A percentile compares a stretch with the other conserved stretches of the same genome.
These are phyloP conservation scores for Saccharomycopsis selenospora DNA, from an alignment of 805 yeast genomes.

Conservation along the genomic window DNA sequence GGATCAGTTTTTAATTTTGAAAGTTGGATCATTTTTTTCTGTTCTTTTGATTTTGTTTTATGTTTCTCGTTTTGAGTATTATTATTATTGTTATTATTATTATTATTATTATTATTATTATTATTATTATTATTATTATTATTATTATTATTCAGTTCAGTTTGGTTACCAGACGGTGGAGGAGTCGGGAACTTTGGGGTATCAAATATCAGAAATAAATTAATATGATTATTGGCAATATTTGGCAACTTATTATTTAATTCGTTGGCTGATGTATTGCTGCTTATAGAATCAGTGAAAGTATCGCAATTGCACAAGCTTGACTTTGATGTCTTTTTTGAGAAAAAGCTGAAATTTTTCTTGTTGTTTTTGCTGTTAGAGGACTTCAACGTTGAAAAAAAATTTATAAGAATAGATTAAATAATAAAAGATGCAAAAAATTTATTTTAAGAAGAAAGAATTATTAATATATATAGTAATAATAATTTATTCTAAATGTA, in stretches of 20 bases:
- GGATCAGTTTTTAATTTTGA: slow-evolving; percentile 6
- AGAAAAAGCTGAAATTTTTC: slow-evolving; percentile 2
- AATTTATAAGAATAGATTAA: too few species aligned
- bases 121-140: background rate
- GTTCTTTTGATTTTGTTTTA: background rate
- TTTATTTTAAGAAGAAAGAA: too few species aligned
- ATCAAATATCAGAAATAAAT: background rate
- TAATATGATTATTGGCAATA: too few species aligned
- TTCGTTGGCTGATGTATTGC: background rate
- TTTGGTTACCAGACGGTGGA: background rate
- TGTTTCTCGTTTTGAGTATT: background rate
- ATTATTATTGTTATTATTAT: background rate
- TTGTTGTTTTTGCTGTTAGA: slow-evolving; percentile 3
- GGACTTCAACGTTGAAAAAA: slow-evolving; percentile 1
- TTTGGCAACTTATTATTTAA: too few species aligned
- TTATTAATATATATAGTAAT: too few species aligned
- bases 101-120: background rate
- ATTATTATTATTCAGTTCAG: background rate
- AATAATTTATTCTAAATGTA: too few species aligned
- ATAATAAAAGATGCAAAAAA: too few species aligned
- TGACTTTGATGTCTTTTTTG: background rate
- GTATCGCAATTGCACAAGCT: too few species aligned
- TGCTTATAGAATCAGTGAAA: too few species aligned
- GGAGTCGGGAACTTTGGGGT: background rate
- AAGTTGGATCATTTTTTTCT: slow-evolving; percentile 2